These are phyloP conservation scores for Globisporangium spiculum DNA, from an alignment of 352 stramenopile species.

Conservation along the genomic window DNA sequence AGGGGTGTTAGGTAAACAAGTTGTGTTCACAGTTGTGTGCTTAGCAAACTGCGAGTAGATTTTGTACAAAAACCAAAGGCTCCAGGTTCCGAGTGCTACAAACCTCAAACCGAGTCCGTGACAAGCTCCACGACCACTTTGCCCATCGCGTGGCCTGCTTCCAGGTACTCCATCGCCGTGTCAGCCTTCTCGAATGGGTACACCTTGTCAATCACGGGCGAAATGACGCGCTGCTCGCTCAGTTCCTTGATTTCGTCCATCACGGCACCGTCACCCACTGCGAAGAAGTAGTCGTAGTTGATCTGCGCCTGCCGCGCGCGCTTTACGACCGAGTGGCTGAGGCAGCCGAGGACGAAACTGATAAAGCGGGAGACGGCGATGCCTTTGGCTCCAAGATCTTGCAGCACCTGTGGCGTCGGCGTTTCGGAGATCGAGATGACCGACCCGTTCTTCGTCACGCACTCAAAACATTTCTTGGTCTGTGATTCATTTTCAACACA, in stretches of 20 bases:
- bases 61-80: no score
- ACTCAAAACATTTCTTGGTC: constrained; percentile 42
- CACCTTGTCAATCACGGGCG: constrained; percentile 42
- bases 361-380: constrained; percentile 32
- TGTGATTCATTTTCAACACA: background rate
- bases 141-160: constrained; percentile 36
- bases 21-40: no score
- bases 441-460: constrained; percentile 32
- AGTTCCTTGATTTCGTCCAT: constrained; percentile 33
- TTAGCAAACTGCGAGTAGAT: no score
- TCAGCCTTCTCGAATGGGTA: constrained; percentile 48
- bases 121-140: constrained; percentile 47
- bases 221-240: constrained; percentile 27
- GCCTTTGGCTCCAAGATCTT: constrained; percentile 20
- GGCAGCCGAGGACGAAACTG: constrained; percentile 33
- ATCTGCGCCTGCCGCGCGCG: constrained; percentile 35
- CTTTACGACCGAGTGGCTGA: constrained; percentile 35
- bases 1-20: no score
- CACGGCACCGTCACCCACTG: constrained; percentile 22
- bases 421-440: constrained; percentile 48
- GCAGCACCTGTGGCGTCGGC: constrained; percentile 22
- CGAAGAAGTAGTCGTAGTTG: constrained; percentile 42
- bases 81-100: no score
- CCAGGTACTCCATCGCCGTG: constrained; percentile 39
- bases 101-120: constrained; percentile 4